Conservation (phyloP, 2,329 filamentous ascomycete genomes). For the Botrytis deweyae region DNA sequence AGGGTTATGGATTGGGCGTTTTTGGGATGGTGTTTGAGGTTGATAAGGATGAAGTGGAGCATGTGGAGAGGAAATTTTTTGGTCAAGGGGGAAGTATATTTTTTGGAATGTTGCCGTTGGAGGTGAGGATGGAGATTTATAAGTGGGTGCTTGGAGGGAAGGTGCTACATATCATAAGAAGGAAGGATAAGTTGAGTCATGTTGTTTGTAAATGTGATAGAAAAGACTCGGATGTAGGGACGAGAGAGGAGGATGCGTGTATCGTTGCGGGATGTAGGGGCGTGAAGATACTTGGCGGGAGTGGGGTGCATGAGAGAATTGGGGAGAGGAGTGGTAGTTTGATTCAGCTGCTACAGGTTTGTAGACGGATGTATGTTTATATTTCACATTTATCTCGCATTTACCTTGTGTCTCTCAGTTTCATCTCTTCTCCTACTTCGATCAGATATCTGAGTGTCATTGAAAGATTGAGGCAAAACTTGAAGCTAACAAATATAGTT, state of each 20-base stretch:
- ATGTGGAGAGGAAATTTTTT: neutral
- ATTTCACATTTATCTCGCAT: neutral
- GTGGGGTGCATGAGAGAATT: neutral
- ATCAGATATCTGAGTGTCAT: neutral
- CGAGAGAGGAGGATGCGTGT: conserved; percentile 24
- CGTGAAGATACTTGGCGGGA: conserved; percentile 23
- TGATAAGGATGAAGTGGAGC: neutral
- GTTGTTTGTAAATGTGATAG: conserved; percentile 1
- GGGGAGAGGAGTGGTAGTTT: conserved; percentile 12
- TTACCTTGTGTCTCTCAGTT: neutral
- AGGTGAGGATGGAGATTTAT: conserved; percentile 25
- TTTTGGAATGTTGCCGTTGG: conserved; percentile 3
- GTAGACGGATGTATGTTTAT: conserved; percentile 29
- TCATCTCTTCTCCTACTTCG: neutral
- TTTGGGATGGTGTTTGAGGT: neutral
- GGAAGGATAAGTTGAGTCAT: conserved; percentile 24
- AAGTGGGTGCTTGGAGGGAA: conserved; percentile 26
- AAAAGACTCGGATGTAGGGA: conserved; percentile 12
- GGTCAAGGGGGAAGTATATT: neutral
- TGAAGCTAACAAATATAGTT: conserved; percentile 23
- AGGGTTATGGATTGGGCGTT: conserved; percentile 1
- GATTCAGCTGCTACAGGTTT: conserved; percentile 29
- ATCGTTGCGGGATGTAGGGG: conserved; percentile 25
- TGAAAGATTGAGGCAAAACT: neutral
- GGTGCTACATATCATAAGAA: conserved; percentile 28